Evolutionary conservation across 2,329 filamentous ascomycete species (phyloP).

Genomic region (Aspergillus clavatus): DNA sequence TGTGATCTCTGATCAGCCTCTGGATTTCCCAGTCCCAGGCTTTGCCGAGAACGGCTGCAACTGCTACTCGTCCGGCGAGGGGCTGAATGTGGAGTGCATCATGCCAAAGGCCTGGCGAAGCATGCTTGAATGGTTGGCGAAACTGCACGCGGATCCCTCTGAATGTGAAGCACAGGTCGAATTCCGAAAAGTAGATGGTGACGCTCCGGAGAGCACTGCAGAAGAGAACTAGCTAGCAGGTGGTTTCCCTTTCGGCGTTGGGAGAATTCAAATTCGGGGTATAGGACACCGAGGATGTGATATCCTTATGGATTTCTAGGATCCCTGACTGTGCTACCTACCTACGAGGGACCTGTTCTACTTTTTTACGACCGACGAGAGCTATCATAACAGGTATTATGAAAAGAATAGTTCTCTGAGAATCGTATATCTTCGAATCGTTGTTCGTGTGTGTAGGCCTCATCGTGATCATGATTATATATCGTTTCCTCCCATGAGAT

Average conservation of each 20-base stretch:
- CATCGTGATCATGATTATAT: no score
- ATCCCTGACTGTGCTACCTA: no score
- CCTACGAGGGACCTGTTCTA: no score
- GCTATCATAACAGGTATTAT: no score
- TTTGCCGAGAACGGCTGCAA: conserved; percentile 58
- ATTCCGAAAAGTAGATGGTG: conserved; percentile 15
- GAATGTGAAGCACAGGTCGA: conserved; percentile 37
- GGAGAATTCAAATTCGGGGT: no score
- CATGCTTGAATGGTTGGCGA: conserved; percentile 59
- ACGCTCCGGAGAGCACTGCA: not conserved
- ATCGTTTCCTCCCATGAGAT: no score
- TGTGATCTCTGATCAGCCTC: conserved; percentile 48
- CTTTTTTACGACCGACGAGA: no score
- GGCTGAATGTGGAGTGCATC: conserved; percentile 56
- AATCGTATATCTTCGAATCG: no score
- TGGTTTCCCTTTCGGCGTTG: no score
- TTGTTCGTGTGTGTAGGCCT: no score
- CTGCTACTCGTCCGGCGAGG: conserved; percentile 64
- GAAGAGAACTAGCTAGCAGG: not conserved
- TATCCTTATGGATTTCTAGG: no score
- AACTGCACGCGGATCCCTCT: conserved; percentile 47
- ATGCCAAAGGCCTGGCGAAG: conserved; percentile 52
- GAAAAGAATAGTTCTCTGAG: no score
- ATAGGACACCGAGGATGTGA: conserved; percentile 1
- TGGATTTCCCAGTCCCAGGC: conserved; percentile 52